Evolutionary conservation across 2,329 filamentous ascomycete genomes (phyloP).

Genomic region (Stagonosporopsis vannaccii): DNA sequence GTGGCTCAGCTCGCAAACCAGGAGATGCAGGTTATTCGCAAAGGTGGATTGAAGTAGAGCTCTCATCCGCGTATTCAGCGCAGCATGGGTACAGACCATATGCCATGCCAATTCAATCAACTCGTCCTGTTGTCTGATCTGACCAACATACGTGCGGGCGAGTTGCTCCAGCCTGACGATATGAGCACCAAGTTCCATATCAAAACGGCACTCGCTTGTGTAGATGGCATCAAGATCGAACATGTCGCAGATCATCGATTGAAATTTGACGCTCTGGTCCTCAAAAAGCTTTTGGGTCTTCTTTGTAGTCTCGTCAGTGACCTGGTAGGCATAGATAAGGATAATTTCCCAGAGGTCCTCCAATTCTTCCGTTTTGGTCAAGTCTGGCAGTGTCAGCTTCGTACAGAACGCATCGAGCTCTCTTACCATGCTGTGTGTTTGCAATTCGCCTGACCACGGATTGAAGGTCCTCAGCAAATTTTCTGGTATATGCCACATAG

Average conservation of each 20-base stretch:
- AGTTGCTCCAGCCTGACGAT: neutral
- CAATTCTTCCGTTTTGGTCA: neutral
- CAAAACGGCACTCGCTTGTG: neutral
- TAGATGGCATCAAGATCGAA: neutral
- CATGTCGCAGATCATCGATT: neutral
- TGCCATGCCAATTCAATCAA: neutral
- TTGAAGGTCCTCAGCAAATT: neutral
- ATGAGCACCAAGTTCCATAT: neutral
- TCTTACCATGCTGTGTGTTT: neutral
- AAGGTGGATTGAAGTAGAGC: slow-evolving; percentile 15
- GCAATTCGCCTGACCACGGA: neutral
- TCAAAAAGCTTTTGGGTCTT: neutral
- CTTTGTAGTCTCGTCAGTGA: neutral
- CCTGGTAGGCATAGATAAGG: neutral
- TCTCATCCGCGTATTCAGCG: neutral
- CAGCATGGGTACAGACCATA: neutral
- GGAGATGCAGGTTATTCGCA: slow-evolving; percentile 9
- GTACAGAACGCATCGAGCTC: neutral
- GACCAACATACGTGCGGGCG: neutral
- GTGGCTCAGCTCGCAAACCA: slow-evolving; percentile 20
- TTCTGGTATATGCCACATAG: neutral
- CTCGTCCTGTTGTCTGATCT: neutral
- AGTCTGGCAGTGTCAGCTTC: slow-evolving; percentile 3
- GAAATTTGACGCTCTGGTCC: neutral
- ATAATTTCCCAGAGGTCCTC: slow-evolving; percentile 5